Conservation (phyloP, 2,329 filamentous ascomycete genomes). For the Fusarium luffae region DNA sequence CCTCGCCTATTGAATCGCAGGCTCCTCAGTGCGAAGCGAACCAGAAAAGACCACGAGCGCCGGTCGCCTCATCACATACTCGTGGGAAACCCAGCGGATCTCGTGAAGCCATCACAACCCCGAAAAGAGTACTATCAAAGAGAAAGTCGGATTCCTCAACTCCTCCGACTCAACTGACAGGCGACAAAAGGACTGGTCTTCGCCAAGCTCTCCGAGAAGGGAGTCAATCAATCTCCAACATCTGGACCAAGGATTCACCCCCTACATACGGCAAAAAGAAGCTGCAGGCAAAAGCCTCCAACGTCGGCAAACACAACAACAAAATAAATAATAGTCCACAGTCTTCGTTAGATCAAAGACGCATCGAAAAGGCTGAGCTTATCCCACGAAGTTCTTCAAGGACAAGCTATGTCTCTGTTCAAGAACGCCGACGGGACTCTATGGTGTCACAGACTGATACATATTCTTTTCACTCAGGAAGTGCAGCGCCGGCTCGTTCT, state of each 20-base stretch:
- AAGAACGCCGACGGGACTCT: constrained; percentile 64
- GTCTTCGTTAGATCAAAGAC: constrained; percentile 11
- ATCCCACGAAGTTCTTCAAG: constrained; percentile 57
- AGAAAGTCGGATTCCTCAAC: constrained; percentile 35
- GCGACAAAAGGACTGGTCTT: constrained; percentile 60
- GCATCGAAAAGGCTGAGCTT: constrained; percentile 43
- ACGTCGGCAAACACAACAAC: constrained; percentile 27
- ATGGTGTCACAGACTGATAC: constrained; percentile 67
- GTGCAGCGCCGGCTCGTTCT: constrained; percentile 58
- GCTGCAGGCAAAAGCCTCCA: constrained; percentile 41
- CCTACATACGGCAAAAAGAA: constrained; percentile 42
- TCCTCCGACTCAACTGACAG: constrained; percentile 23
- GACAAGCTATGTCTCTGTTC: constrained; percentile 62
- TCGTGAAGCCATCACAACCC: constrained; percentile 20
- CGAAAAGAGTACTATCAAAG: constrained; percentile 37
- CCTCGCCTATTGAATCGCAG: constrained; percentile 16
- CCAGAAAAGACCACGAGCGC: constrained; percentile 40
- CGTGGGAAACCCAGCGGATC: constrained; percentile 48
- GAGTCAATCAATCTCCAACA: constrained; percentile 58
- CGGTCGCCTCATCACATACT: constrained; percentile 18
- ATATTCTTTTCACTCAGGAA: constrained; percentile 62
- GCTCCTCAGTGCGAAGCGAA: constrained; percentile 38
- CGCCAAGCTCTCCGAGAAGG: constrained; percentile 65
- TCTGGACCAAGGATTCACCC: constrained; percentile 61
- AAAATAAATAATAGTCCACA: constrained; percentile 2